Evolutionary conservation across 495 filamentous ascomycete species (phyloP).

Genomic region (Xeromyces bisporus): DNA sequence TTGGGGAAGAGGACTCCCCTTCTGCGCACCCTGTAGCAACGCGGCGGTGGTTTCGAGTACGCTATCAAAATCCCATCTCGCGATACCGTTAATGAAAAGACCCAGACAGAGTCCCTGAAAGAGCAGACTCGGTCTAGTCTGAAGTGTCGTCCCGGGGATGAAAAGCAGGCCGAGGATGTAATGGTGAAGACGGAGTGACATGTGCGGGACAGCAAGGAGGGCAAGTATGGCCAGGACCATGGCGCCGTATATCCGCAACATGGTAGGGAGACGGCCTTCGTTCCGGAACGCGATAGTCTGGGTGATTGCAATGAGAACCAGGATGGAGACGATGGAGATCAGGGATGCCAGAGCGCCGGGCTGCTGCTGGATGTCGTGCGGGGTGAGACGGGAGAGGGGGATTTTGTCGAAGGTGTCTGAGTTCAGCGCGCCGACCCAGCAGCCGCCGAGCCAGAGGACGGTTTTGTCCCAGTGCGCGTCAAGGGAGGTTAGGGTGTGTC

Average conservation of each 20-base stretch:
- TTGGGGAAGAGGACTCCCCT: slow-evolving; percentile 30
- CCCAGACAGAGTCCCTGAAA: slow-evolving; percentile 48
- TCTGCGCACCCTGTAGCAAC: slow-evolving; percentile 31
- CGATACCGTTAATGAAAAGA: slow-evolving; percentile 48
- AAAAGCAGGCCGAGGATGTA: slow-evolving; percentile 45
- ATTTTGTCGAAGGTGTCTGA: slow-evolving; percentile 64
- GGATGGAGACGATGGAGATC: slow-evolving; percentile 38
- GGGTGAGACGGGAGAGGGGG: slow-evolving; percentile 58
- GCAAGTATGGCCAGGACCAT: slow-evolving; percentile 24
- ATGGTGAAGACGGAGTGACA: slow-evolving; percentile 48
- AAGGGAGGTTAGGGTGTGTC: slow-evolving; percentile 33
- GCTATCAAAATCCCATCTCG: slow-evolving; percentile 46
- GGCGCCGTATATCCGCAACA: slow-evolving; percentile 48
- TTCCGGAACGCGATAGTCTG: slow-evolving; percentile 53
- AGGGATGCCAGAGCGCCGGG: slow-evolving; percentile 55
- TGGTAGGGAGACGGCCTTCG: slow-evolving; percentile 44
- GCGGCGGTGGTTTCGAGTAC: slow-evolving; percentile 40
- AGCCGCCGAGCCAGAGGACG: slow-evolving; percentile 53
- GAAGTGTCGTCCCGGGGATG: slow-evolving; percentile 38
- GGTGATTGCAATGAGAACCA: slow-evolving; percentile 33
- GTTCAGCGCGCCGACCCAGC: slow-evolving; percentile 62
- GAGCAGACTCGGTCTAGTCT: slow-evolving; percentile 38
- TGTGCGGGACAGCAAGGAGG: slow-evolving; percentile 35
- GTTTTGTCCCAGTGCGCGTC: slow-evolving; percentile 58
- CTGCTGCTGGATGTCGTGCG: slow-evolving; percentile 56